A percentile compares a stretch with the other conserved stretches of the same genome.
These are phyloP conservation scores for Quambalaria eucalypti DNA, from an alignment of 1,284 basidiomycete genomes.

Conservation along the genomic window DNA sequence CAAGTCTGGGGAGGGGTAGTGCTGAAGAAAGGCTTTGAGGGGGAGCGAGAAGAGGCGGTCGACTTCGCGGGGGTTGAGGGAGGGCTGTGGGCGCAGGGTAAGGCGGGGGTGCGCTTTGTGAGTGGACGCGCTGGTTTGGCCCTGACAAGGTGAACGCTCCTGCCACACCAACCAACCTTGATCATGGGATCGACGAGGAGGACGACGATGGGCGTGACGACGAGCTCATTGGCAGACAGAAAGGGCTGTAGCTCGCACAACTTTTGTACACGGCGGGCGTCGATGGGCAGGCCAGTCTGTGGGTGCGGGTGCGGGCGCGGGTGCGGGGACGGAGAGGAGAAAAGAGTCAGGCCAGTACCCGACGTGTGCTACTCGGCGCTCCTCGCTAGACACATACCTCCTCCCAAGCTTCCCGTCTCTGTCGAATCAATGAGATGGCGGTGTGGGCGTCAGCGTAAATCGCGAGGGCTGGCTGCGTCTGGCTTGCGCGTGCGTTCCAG, in stretches of 20 bases:
- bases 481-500: background rate
- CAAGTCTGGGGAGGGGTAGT: slow-evolving; percentile 17
- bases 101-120: background rate
- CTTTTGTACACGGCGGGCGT: slow-evolving; percentile 17
- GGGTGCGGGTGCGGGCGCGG: background rate
- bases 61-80: slow-evolving; percentile 34
- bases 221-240: slow-evolving; percentile 39
- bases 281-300: slow-evolving; percentile 37
- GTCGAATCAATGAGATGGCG: background rate
- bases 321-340: too few species aligned
- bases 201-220: slow-evolving; percentile 40
- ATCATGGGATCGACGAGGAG: slow-evolving; percentile 23
- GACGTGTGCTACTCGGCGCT: too few species aligned
- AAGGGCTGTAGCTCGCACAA: slow-evolving; percentile 37
- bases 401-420: slow-evolving; percentile 17
- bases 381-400: slow-evolving; percentile 6
- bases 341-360: background rate
- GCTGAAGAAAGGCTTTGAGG: slow-evolving; percentile 32
- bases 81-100: slow-evolving; percentile 1
- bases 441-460: background rate
- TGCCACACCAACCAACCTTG: too few species aligned
- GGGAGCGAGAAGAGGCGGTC: slow-evolving; percentile 32
- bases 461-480: background rate
- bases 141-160: too few species aligned
- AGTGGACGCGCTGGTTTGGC: too few species aligned